These are phyloP conservation scores for Aspergillus costaricaensis DNA, from an alignment of 2,329 filamentous ascomycete species.

Conservation along the genomic window DNA sequence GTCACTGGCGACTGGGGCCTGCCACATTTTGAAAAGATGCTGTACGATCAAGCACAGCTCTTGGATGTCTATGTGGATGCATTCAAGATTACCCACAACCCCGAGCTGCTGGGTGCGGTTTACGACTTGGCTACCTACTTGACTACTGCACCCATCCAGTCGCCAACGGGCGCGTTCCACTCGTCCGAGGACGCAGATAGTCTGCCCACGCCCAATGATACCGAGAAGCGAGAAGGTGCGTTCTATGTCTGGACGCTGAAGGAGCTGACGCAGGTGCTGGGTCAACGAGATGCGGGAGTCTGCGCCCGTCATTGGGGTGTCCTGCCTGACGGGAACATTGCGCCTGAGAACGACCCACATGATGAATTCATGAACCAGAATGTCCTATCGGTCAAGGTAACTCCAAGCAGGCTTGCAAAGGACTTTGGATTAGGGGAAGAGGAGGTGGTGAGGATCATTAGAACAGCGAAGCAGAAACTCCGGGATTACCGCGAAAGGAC, in stretches of 20 bases:
- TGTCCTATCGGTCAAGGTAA: slow-evolving; percentile 72
- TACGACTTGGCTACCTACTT: slow-evolving; percentile 87
- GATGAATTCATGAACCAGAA: slow-evolving; percentile 96
- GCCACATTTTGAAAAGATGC: slow-evolving; percentile 96
- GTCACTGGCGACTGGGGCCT: slow-evolving; percentile 90
- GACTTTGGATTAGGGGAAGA: slow-evolving; percentile 72
- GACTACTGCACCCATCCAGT: slow-evolving; percentile 67
- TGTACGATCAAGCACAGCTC: slow-evolving; percentile 88
- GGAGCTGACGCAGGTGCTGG: slow-evolving; percentile 78
- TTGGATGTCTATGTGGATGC: slow-evolving; percentile 83
- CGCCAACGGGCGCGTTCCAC: slow-evolving; percentile 72
- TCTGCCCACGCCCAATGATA: slow-evolving; percentile 69
- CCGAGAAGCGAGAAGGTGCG: slow-evolving; percentile 83
- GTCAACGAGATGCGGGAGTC: slow-evolving; percentile 68
- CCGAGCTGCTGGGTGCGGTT: slow-evolving; percentile 75
- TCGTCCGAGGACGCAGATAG: slow-evolving; percentile 92
- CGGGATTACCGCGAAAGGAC: slow-evolving; percentile 71
- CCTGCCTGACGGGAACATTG: slow-evolving; percentile 80
- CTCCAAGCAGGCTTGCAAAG: slow-evolving; percentile 67
- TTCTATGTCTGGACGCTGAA: slow-evolving; percentile 93
- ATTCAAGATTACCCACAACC: slow-evolving; percentile 68
- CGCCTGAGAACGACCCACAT: slow-evolving; percentile 77
- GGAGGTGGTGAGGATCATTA: slow-evolving; percentile 68
- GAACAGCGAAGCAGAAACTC: slow-evolving; percentile 67
- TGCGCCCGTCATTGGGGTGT: slow-evolving; percentile 85